These are phyloP conservation scores for Myriosclerotinia scirpicola DNA, from an alignment of 2,329 filamentous ascomycete species.

Conservation along the genomic window DNA sequence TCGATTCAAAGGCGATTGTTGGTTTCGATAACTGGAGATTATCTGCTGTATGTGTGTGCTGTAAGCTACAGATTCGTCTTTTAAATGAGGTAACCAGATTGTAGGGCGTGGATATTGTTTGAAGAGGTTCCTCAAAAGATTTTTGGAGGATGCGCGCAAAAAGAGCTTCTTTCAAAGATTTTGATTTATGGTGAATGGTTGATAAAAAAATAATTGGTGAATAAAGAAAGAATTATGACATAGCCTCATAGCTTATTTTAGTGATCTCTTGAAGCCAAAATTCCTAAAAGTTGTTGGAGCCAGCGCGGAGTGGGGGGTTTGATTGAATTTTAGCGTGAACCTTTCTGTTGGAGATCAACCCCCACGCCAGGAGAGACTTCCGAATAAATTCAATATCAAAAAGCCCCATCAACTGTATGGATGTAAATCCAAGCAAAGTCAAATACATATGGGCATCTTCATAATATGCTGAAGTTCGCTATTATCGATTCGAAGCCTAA, in stretches of 20 bases:
- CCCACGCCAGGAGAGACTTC: neutral
- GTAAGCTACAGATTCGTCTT: neutral
- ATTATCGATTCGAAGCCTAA: no score
- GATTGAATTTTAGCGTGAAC: constrained; percentile 3
- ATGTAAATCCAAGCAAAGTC: neutral
- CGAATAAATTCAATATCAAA: no score
- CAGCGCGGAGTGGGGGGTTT: constrained; percentile 6
- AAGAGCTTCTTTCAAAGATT: neutral
- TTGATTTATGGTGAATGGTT: neutral
- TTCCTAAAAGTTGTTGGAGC: constrained; percentile 2
- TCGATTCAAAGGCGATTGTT: neutral
- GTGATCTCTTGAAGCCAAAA: neutral
- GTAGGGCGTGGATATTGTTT: neutral
- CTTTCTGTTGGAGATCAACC: neutral
- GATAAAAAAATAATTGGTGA: neutral
- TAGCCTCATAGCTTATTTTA: neutral
- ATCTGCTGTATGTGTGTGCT: neutral
- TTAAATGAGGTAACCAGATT: neutral
- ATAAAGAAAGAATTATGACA: neutral
- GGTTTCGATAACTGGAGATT: neutral
- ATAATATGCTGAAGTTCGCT: neutral
- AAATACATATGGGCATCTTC: neutral
- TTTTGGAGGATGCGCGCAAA: neutral
- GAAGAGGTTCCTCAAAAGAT: neutral
- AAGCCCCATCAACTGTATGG: no score